A percentile compares a stretch with the other conserved stretches of the same genome.
Conservation (phyloP, 208 protist species). For the Crithidia thermophila region DNA sequence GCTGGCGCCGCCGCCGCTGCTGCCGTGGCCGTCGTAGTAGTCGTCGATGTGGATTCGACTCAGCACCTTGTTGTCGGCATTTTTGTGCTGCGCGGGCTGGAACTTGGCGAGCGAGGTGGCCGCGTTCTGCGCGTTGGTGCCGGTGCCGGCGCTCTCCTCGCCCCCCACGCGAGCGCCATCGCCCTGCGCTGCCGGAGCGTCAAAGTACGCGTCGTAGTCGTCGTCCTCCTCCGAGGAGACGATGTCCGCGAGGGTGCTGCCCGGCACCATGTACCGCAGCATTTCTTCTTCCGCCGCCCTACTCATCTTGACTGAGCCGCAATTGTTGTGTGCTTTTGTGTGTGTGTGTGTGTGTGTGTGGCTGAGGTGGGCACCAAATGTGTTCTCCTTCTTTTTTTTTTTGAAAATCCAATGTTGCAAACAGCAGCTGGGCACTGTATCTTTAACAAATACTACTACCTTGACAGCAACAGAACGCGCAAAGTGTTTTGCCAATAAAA, state of each 20-base stretch:
- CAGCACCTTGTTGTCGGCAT: slow-evolving; percentile 63
- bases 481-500: too few relatives aligned
- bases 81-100: slow-evolving; percentile 86
- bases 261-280: slow-evolving; percentile 82
- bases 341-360: neutral
- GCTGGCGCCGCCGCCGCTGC: slow-evolving; percentile 42
- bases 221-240: slow-evolving; percentile 51
- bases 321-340: too few relatives aligned
- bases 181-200: slow-evolving; percentile 40
- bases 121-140: slow-evolving; percentile 67
- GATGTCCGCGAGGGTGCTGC: slow-evolving; percentile 77
- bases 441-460: too few relatives aligned
- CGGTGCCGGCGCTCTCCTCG: slow-evolving; percentile 22
- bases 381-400: too few relatives aligned
- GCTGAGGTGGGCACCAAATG: too few relatives aligned
- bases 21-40: slow-evolving; percentile 39
- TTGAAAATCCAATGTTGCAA: too few relatives aligned
- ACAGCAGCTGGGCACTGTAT: too few relatives aligned
- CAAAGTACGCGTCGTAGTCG: slow-evolving; percentile 56
- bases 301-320: slow-evolving; percentile 13
- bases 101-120: slow-evolving; percentile 81
- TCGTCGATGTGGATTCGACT: slow-evolving; percentile 73
- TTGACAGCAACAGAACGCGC: too few relatives aligned
- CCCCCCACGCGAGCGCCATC: slow-evolving; percentile 20
- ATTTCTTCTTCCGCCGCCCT: slow-evolving; percentile 36